These are phyloP conservation scores for Penicillium sp. DNA, from an alignment of 2,329 filamentous ascomycete species.

Conservation along the genomic window DNA sequence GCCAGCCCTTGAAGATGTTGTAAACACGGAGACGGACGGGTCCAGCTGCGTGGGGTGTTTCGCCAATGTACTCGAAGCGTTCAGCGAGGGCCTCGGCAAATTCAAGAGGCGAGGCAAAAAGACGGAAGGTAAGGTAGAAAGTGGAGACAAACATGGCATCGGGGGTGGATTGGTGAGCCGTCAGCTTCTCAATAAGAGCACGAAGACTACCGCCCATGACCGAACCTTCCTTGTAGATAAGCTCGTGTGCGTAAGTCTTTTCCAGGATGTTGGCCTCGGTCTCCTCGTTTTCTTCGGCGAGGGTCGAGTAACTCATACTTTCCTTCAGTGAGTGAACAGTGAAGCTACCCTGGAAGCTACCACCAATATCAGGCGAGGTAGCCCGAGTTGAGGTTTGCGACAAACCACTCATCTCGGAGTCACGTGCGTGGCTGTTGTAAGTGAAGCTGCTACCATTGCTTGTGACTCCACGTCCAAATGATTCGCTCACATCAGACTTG, in stretches of 20 bases:
- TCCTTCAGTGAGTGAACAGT: slow-evolving; percentile 65
- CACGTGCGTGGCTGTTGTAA: slow-evolving; percentile 67
- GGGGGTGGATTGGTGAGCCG: slow-evolving; percentile 86
- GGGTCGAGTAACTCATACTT: slow-evolving; percentile 62
- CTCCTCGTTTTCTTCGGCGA: slow-evolving; percentile 74
- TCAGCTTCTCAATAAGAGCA: slow-evolving; percentile 90
- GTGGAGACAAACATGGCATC: slow-evolving; percentile 89
- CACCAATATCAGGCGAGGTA: slow-evolving; percentile 73
- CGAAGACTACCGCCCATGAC: slow-evolving; percentile 89
- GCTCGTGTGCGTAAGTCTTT: slow-evolving; percentile 85
- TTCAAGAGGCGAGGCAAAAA: slow-evolving; percentile 79
- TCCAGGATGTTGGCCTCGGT: slow-evolving; percentile 82
- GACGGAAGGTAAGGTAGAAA: slow-evolving; percentile 92
- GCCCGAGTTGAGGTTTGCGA: slow-evolving; percentile 84
- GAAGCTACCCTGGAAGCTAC: slow-evolving; percentile 52
- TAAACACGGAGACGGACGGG: slow-evolving; percentile 89
- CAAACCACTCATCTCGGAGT: slow-evolving; percentile 75
- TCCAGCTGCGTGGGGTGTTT: slow-evolving; percentile 69
- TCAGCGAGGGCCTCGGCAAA: slow-evolving; percentile 82
- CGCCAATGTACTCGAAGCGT: slow-evolving; percentile 86
- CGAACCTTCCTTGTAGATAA: slow-evolving; percentile 92
- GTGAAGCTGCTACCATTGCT: slow-evolving; percentile 77
- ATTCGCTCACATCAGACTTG: slow-evolving; percentile 33
- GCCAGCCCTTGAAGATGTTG: slow-evolving; percentile 95
- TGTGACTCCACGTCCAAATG: slow-evolving; percentile 65